Conservation (phyloP, 148 eudicot species). For the Nepenthes mirabilis region DNA sequence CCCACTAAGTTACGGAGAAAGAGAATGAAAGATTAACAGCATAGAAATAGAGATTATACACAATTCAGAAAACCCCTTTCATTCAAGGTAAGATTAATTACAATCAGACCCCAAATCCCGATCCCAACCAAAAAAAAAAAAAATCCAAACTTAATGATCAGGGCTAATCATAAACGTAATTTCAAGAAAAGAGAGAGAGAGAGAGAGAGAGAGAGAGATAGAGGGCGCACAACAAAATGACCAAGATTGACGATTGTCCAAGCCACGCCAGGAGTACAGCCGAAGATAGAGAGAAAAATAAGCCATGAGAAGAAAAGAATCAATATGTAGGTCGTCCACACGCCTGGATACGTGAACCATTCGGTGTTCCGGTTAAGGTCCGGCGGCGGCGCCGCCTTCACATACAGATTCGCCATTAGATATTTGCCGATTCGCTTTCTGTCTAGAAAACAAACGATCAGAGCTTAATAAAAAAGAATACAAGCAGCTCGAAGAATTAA, state of each 20-base stretch:
- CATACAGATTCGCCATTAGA: slow-evolving; percentile 62
- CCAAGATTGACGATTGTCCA: slow-evolving; percentile 71
- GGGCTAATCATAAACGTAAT: too few relatives aligned
- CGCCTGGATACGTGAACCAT: slow-evolving; percentile 86
- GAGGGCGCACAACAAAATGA: slow-evolving; percentile 41
- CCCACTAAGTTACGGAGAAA: too few relatives aligned
- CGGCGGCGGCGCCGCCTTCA: slow-evolving; percentile 58
- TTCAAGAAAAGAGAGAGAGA: neutral
- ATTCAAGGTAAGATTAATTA: neutral
- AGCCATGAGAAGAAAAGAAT: slow-evolving; percentile 73
- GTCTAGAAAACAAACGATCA: too few relatives aligned
- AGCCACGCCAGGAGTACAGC: slow-evolving; percentile 74
- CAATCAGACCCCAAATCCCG: too few relatives aligned
- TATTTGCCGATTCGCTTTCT: neutral
- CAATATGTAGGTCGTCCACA: slow-evolving; percentile 73
- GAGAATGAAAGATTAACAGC: too few relatives aligned
- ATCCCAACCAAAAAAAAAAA: too few relatives aligned
- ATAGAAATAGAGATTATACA: too few relatives aligned
- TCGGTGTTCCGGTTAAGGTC: slow-evolving; percentile 81
- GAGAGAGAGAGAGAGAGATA: slow-evolving; percentile 5
- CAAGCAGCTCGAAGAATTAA: too few relatives aligned
- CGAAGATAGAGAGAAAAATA: slow-evolving; percentile 51
- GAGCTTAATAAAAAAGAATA: too few relatives aligned
- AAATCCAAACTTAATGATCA: too few relatives aligned
- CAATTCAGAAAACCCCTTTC: too few relatives aligned